Percentiles rank a stretch among this genome's conserved stretches.
These are phyloP conservation scores for Gamarada debralockiae DNA, from an alignment of 495 filamentous ascomycete genomes.

Conservation along the genomic window DNA sequence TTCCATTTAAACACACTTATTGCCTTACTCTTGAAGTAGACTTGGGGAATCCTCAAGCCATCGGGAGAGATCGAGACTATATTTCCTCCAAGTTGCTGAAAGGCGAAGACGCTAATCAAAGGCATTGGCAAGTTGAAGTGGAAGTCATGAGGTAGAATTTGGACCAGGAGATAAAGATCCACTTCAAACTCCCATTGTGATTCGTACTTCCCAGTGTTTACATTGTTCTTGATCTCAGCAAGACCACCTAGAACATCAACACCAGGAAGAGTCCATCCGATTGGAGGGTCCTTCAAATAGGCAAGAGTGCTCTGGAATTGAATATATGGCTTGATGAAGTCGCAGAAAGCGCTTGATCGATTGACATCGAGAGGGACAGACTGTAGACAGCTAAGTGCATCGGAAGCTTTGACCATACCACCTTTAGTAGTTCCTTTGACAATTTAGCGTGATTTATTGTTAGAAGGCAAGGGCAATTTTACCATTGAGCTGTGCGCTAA, in stretches of 20 bases:
- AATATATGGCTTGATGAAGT: constrained; percentile 49
- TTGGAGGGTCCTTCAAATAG: constrained; percentile 50
- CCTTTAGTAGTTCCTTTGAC: too few relatives aligned
- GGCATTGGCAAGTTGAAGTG: constrained; percentile 3
- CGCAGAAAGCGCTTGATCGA: constrained; percentile 44
- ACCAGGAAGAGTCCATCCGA: constrained; percentile 46
- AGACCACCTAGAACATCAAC: constrained; percentile 46
- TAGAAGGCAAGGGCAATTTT: too few relatives aligned
- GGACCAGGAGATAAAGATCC: background rate
- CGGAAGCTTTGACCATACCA: too few relatives aligned
- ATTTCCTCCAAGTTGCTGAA: too few relatives aligned
- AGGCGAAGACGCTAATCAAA: too few relatives aligned
- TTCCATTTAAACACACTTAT: background rate
- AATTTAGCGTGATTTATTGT: too few relatives aligned
- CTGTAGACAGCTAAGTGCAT: constrained; percentile 45
- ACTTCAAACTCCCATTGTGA: constrained; percentile 48
- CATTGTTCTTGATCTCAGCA: constrained; percentile 35
- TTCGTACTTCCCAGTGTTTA: constrained; percentile 30
- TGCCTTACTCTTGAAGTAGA: background rate
- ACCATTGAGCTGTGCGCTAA: too few relatives aligned
- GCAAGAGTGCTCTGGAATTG: constrained; percentile 53
- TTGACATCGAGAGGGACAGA: constrained; percentile 51
- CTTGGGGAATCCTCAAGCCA: too few relatives aligned
- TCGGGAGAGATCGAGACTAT: too few relatives aligned
- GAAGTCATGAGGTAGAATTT: constrained; percentile 2